phyloP scores from a whole-genome alignment of 495 filamentous ascomycete species.

The Penicillium maclennaniae region DNA sequence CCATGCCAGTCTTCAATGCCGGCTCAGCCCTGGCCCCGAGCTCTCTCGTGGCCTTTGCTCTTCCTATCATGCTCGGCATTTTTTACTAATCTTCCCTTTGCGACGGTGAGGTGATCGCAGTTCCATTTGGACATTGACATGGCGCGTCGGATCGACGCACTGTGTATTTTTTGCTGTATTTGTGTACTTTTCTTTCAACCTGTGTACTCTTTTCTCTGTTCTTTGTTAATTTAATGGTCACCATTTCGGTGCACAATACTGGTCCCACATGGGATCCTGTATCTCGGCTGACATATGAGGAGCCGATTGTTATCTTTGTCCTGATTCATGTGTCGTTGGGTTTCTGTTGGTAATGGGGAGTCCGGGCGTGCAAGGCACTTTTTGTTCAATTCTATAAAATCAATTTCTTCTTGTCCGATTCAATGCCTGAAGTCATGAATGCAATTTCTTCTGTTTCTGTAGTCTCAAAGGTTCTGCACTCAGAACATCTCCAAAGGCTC shows the following conservation, averaged over 20 bases:
- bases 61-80: conserved; percentile 20
- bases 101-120: conserved; percentile 1
- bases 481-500: no score
- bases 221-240: conserved; percentile 2
- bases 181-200: conserved; percentile 1
- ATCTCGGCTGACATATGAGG: conserved; percentile 15
- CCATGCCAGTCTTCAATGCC: conserved; percentile 19
- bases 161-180: conserved; percentile 5
- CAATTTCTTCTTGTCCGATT: neutral
- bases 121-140: neutral
- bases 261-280: conserved; percentile 6
- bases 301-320: conserved; percentile 7
- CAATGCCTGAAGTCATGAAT: neutral
- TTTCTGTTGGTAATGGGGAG: conserved; percentile 7
- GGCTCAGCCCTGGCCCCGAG: conserved; percentile 22
- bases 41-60: conserved; percentile 14
- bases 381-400: conserved; percentile 4
- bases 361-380: conserved; percentile 15
- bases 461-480: no score
- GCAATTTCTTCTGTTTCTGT: no score
- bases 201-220: conserved; percentile 21
- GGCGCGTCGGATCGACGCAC: neutral
- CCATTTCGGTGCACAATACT: conserved; percentile 2
- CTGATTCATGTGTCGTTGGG: conserved; percentile 3
- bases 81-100: conserved; percentile 13